Evolutionary conservation across 2,329 filamentous ascomycete genomes (phyloP), one percentile per base, ranked within the genome.

Genomic region (Hirsutella rhossiliensis): DNA sequence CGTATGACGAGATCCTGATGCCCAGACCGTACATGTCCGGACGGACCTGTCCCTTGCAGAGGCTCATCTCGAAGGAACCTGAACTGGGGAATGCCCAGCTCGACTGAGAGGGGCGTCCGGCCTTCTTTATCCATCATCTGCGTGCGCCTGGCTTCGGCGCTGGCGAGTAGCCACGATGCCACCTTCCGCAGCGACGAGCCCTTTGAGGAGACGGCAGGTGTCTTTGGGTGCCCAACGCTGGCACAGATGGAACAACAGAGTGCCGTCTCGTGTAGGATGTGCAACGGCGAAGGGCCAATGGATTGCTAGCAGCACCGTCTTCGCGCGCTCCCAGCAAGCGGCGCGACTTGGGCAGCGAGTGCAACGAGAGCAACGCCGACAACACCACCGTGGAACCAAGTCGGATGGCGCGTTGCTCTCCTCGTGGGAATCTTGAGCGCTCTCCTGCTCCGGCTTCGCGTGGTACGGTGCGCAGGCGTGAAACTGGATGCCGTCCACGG

Each of bases 21-120:
- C 42, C 45, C 18, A 47, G 29, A 11, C 42, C 42, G 30, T 44
- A 47, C 30, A 47, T 44, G 39, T 47, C 42, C 12, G 42, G 20
- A 6, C 37, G 42, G 28, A 31, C 7, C 12, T 42, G 28, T 19
- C 28, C 30, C 11, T 11, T 9, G 37, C 38, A 46, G 19, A 40
- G 34, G 34, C 4, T 37, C 34, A 37, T 37, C 34, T 37, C 34
- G 34, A 7, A 5, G 8, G 18, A 7, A 6, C 15, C 17, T 17
- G 34, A 19, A 17, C 18, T 19, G 13, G 17, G 18, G 11, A 17
- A 37, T 11, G 15, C n/a, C 34, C 15, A 19, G n/a, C 34, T 18
- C 5, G 3, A 17, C 5, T 5, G 12, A 13, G 12, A 2, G 7
- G 18, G 15, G 5, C n/a, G 3, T 19, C 17, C 11, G 9, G 34